A percentile compares a stretch with the other conserved stretches of the same genome.
phyloP scores from a whole-genome alignment of 495 filamentous ascomycete genomes.

The Lepraria neglecta region DNA sequence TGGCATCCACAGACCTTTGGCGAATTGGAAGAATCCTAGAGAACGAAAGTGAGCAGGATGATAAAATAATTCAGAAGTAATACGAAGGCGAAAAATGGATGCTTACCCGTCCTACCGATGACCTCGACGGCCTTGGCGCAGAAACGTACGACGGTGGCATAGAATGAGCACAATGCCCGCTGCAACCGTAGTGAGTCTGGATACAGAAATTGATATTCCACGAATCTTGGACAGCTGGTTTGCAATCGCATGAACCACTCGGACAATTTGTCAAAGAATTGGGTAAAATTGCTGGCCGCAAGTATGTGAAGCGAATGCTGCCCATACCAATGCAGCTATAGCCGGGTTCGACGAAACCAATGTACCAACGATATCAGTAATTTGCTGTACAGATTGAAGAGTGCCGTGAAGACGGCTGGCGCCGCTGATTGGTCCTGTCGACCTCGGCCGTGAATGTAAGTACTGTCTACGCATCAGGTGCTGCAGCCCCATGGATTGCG shows the following conservation, averaged over 20 bases:
- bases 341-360: conserved; percentile 21
- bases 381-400: conserved; percentile 26
- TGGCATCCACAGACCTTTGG: conserved; percentile 13
- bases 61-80: background rate
- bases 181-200: conserved; percentile 31
- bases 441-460: conserved; percentile 26
- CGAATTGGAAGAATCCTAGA: background rate
- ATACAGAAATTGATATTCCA: conserved; percentile 34
- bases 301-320: conserved; percentile 28
- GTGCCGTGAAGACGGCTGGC: conserved; percentile 21
- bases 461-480: conserved; percentile 19
- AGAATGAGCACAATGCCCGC: conserved; percentile 33
- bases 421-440: conserved; percentile 17
- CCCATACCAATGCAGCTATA: conserved; percentile 27
- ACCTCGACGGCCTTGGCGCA: conserved; percentile 32
- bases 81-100: background rate
- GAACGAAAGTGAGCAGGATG: background rate
- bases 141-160: conserved; percentile 33
- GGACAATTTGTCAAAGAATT: conserved; percentile 36
- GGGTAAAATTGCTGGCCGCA: conserved; percentile 30
- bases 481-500: conserved; percentile 1
- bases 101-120: conserved; percentile 19
- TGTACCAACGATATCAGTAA: conserved; percentile 18
- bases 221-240: conserved; percentile 31
- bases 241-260: conserved; percentile 31